Conservation (phyloP, 768 basidiomycete genomes). For the Termitomyces sp. region DNA sequence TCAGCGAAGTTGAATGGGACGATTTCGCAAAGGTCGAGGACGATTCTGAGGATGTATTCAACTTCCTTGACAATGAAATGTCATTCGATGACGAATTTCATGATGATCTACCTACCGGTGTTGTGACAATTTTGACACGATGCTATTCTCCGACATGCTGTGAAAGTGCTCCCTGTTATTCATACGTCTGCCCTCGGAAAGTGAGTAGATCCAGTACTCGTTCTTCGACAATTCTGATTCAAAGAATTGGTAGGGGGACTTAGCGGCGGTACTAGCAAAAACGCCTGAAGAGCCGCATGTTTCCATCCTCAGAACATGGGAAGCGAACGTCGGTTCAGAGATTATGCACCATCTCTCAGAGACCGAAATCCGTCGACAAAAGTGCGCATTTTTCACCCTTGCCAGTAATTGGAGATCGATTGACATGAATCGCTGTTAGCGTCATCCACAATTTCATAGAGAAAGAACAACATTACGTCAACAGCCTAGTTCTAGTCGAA, state of each 20-base stretch:
- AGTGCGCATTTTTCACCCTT: slow-evolving; percentile 26
- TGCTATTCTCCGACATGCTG: slow-evolving; percentile 88
- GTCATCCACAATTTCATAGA: slow-evolving; percentile 85
- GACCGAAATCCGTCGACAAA: slow-evolving; percentile 80
- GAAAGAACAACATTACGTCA: slow-evolving; percentile 84
- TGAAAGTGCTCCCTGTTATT: slow-evolving; percentile 77
- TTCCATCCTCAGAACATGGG: slow-evolving; percentile 33
- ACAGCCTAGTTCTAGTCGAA: slow-evolving; percentile 82
- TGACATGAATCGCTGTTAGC: slow-evolving; percentile 20
- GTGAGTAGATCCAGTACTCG: slow-evolving; percentile 26
- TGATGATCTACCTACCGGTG: slow-evolving; percentile 77
- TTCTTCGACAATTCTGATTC: neutral
- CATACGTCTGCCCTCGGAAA: slow-evolving; percentile 71
- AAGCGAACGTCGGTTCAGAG: slow-evolving; percentile 34
- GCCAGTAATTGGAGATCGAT: neutral
- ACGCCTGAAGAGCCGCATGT: slow-evolving; percentile 24
- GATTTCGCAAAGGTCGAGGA: slow-evolving; percentile 66
- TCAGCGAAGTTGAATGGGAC: slow-evolving; percentile 96
- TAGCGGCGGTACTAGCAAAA: slow-evolving; percentile 19
- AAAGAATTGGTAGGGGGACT: slow-evolving; percentile 19
- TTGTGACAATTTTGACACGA: slow-evolving; percentile 82
- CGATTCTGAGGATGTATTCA: slow-evolving; percentile 88
- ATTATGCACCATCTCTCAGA: slow-evolving; percentile 47
- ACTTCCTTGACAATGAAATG: slow-evolving; percentile 81
- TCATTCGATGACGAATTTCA: slow-evolving; percentile 51